phyloP scores from a whole-genome alignment of 2,329 filamentous ascomycete species.

The Colletotrichum orbiculare region DNA sequence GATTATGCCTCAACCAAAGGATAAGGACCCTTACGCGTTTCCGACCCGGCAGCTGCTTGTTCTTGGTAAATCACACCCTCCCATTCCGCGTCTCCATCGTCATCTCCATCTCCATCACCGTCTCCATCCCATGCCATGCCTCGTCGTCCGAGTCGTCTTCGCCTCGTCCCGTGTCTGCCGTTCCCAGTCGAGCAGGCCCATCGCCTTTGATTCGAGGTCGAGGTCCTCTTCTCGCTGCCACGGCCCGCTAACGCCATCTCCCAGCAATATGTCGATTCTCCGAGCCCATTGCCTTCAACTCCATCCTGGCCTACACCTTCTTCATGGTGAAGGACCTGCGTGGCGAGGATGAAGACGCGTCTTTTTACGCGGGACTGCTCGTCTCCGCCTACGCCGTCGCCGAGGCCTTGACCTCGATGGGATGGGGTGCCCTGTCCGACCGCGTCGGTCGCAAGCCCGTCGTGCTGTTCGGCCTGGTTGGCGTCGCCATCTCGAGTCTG shows the following conservation, averaged over 20 bases:
- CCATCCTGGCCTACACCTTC: constrained; percentile 56
- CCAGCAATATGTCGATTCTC: constrained; percentile 57
- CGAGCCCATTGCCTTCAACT: constrained; percentile 58
- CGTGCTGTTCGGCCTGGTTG: constrained; percentile 45
- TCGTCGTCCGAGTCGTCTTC: too few species aligned
- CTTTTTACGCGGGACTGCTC: constrained; percentile 62
- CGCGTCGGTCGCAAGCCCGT: constrained; percentile 49
- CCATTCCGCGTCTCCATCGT: neutral
- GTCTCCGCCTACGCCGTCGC: constrained; percentile 57
- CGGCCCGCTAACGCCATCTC: constrained; percentile 15
- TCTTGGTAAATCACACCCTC: constrained; percentile 28
- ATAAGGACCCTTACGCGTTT: constrained; percentile 29
- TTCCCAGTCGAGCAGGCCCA: too few species aligned
- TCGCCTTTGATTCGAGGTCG: too few species aligned
- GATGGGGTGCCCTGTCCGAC: constrained; percentile 55
- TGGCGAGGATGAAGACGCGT: constrained; percentile 49
- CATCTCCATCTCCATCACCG: too few species aligned
- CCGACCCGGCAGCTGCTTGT: constrained; percentile 30
- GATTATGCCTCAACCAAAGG: constrained; percentile 31
- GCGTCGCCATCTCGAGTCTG: constrained; percentile 51
- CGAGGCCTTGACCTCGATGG: constrained; percentile 54
- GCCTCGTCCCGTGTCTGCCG: too few species aligned
- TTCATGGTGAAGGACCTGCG: constrained; percentile 53
- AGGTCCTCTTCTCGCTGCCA: too few species aligned
- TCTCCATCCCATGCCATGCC: too few species aligned